Percentiles rank a stretch among this genome's conserved stretches.
Evolutionary conservation across 2,329 filamentous ascomycete genomes (phyloP).

Genomic region (Colletotrichum theobromicola): DNA sequence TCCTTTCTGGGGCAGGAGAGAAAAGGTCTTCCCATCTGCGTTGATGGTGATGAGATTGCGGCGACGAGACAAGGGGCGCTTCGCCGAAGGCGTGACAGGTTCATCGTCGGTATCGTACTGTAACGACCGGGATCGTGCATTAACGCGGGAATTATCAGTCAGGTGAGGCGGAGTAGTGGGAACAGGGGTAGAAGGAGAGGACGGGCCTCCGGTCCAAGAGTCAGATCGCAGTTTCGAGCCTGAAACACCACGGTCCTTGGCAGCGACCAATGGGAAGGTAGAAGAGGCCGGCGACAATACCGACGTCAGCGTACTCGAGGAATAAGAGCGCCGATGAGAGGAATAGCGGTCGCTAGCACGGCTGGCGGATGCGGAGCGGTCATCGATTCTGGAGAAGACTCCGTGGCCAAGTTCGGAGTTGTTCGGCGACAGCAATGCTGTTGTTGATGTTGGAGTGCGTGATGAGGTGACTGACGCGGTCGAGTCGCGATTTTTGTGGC

Average conservation of each 20-base stretch:
- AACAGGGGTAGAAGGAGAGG: conserved; percentile 40
- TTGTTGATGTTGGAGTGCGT: conserved; percentile 12
- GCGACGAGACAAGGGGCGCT: conserved; percentile 42
- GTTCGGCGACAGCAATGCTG: conserved; percentile 9
- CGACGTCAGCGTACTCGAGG: conserved; percentile 25
- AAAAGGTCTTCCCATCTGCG: conserved; percentile 62
- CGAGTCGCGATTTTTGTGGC: conserved; percentile 13
- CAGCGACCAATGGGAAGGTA: conserved; percentile 39
- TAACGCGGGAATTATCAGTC: conserved; percentile 41
- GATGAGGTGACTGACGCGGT: conserved; percentile 22
- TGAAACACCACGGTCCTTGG: conserved; percentile 49
- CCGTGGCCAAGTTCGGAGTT: not conserved
- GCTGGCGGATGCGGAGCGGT: not conserved
- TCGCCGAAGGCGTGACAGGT: conserved; percentile 25
- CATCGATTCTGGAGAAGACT: not conserved
- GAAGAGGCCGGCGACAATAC: conserved; percentile 15
- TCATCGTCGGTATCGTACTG: conserved; percentile 19
- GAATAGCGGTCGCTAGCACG: conserved; percentile 2
- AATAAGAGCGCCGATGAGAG: conserved; percentile 26
- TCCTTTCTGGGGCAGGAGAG: conserved; percentile 43
- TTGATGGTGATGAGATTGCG: conserved; percentile 56
- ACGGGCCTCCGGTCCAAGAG: conserved; percentile 33
- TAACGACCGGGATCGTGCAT: conserved; percentile 35
- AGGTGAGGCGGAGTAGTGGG: conserved; percentile 41
- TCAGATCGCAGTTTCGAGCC: conserved; percentile 44